These are phyloP conservation scores for Claviceps sp. DNA, from an alignment of 2,329 filamentous ascomycete genomes.

Conservation along the genomic window DNA sequence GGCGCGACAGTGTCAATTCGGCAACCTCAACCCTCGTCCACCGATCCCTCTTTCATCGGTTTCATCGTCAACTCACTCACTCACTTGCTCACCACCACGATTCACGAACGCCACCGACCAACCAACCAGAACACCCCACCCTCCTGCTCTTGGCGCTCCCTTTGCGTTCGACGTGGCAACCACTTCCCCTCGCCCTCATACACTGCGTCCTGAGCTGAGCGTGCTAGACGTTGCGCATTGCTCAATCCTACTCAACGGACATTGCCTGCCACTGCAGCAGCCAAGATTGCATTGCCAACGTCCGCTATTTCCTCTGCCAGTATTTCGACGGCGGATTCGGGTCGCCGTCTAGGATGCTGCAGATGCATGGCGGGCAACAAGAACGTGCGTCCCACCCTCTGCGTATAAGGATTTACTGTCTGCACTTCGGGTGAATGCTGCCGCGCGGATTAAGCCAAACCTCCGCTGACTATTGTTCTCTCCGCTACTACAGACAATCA, in stretches of 20 bases:
- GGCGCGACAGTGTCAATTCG: no score
- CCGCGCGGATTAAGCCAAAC: neutral
- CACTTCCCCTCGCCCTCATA: neutral
- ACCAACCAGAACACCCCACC: neutral
- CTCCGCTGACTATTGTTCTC: slow-evolving; percentile 10
- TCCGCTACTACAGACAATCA: slow-evolving; percentile 17
- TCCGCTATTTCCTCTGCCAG: slow-evolving; percentile 9
- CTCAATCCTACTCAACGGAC: neutral
- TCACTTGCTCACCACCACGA: neutral
- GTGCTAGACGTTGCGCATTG: neutral
- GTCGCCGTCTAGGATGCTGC: slow-evolving; percentile 27
- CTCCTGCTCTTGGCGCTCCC: neutral
- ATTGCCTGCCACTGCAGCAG: neutral
- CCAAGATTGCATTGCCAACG: slow-evolving; percentile 6
- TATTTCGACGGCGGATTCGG: slow-evolving; percentile 4
- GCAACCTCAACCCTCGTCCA: no score
- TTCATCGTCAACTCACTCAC: no score
- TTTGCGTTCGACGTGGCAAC: neutral
- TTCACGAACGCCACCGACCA: neutral
- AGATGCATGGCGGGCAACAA: slow-evolving; percentile 28
- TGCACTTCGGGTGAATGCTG: neutral
- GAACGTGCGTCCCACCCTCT: slow-evolving; percentile 19
- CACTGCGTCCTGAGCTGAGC: neutral
- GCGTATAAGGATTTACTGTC: neutral
- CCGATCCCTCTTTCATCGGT: no score